Evolutionary conservation across 106 monocot species (phyloP), one percentile per base, ranked within the genome.

Genomic region (Dioscorea alata): DNA sequence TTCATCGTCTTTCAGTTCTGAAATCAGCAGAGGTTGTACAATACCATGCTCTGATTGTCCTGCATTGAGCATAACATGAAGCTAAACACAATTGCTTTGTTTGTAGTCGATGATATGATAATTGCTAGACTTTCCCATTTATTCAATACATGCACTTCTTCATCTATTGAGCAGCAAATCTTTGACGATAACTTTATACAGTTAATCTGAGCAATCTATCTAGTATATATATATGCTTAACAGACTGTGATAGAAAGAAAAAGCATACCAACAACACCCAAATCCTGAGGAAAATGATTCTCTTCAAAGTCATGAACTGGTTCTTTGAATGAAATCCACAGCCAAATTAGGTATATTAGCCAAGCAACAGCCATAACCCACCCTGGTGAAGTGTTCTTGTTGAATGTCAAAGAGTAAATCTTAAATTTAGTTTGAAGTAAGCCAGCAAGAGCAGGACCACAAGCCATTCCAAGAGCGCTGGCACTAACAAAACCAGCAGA

Each of bases 401-500:
- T 76, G 57, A 81, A 57, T 64, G 81, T 81, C 2, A 81, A 48
- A 28, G 24, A 15, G n/a, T 63, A 72, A 18, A 81, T 65, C 32
- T 69, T 76, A 56, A 81, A 76, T 33, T 76, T 76, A 20, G 62
- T 73, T 59, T 72, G 81, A 63, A 81, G 81, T 35, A 81, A 63
- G 13, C 72, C 81, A 59, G 81, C 76, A 54, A 81, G 63, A 21
- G 76, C 81, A 69, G 81, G 81, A 57, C 81, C 81, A 81, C 76
- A 81, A 54, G 76, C 76, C 81, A 81, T 76, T 59, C 81, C 81
- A 76, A 81, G 71, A 73, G 81, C 81, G 69, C 81, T 81, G 20
- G 81, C 81, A 72, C 81, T 81, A 68, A 81, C 81, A 69, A 81
- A 81, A 49, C 72, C 76, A 13, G 81, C 81, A 68, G 81, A 81